Evolutionary conservation across 1,284 basidiomycete species (phyloP).

Genomic region (Gymnopus androsaceus): DNA sequence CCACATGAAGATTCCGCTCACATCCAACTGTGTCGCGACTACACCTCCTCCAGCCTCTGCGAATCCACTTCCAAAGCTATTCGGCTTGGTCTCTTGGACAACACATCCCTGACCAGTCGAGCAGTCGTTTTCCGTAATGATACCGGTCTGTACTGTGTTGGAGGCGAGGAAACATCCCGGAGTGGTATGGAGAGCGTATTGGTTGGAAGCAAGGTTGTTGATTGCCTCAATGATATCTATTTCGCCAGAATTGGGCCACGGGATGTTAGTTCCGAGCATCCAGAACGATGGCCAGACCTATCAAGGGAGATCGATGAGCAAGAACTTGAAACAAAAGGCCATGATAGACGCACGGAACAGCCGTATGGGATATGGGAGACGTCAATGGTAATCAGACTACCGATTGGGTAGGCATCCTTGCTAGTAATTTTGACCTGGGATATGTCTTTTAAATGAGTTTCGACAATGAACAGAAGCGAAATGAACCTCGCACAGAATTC

Average conservation of each 20-base stretch:
- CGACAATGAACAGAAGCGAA: background rate
- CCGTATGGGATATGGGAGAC: conserved; percentile 60
- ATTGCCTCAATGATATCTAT: conserved; percentile 59
- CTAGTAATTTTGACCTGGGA: conserved; percentile 55
- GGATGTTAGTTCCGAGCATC: conserved; percentile 23
- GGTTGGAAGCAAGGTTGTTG: conserved; percentile 44
- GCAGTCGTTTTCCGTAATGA: conserved; percentile 40
- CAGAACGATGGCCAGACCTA: conserved; percentile 47
- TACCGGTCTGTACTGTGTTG: conserved; percentile 37
- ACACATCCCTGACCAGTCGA: conserved; percentile 53
- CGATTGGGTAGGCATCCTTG: conserved; percentile 48
- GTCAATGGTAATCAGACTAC: conserved; percentile 63
- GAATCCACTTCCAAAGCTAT: conserved; percentile 58
- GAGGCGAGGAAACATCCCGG: conserved; percentile 33
- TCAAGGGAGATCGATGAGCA: background rate
- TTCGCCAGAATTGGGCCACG: conserved; percentile 58
- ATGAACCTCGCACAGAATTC: conserved; percentile 40
- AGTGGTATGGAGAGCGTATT: conserved; percentile 48
- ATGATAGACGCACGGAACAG: conserved; percentile 41
- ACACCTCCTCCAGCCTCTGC: conserved; percentile 63
- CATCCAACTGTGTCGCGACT: conserved; percentile 62
- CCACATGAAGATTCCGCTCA: conserved; percentile 61
- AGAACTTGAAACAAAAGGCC: background rate
- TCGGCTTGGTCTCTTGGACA: conserved; percentile 48
- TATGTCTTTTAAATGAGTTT: conserved; percentile 3